phyloP scores from a whole-genome alignment of 345 rosid species.

The Balakata baccata region DNA sequence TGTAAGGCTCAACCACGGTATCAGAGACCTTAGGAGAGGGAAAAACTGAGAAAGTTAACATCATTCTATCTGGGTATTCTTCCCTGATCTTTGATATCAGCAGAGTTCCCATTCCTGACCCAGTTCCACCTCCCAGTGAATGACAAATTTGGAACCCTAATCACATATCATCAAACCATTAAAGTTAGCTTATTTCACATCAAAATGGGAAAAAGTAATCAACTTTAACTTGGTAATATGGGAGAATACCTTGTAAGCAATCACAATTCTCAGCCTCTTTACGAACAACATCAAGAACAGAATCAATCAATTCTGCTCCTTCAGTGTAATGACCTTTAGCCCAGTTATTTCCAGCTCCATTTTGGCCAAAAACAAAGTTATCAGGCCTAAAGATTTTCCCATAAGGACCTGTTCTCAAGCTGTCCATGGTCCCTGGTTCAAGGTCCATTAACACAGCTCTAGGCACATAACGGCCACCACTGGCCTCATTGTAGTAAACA shows the following conservation, averaged over 20 bases:
- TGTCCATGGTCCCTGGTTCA: conserved; percentile 66
- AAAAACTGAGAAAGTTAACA: conserved; percentile 59
- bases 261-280: conserved; percentile 65
- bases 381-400: conserved; percentile 65
- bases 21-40: conserved; percentile 65
- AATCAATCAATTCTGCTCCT: conserved; percentile 59
- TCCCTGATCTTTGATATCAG: conserved; percentile 60
- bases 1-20: conserved; percentile 62
- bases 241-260: conserved; percentile 50
- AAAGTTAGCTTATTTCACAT: background rate
- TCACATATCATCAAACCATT: conserved; percentile 4
- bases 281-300: conserved; percentile 55
- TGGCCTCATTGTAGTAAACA: conserved; percentile 59
- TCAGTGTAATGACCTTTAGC: conserved; percentile 66
- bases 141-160: conserved; percentile 59
- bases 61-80: conserved; percentile 60
- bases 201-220: background rate
- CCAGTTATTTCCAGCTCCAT: conserved; percentile 67
- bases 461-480: conserved; percentile 54
- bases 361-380: conserved; percentile 58
- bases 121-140: conserved; percentile 62
- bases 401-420: conserved; percentile 46
- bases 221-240: no score
- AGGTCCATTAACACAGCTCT: conserved; percentile 56
- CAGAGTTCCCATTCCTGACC: conserved; percentile 62